Conservation (phyloP, 805 yeast species). For the Lipomyces sp. region DNA sequence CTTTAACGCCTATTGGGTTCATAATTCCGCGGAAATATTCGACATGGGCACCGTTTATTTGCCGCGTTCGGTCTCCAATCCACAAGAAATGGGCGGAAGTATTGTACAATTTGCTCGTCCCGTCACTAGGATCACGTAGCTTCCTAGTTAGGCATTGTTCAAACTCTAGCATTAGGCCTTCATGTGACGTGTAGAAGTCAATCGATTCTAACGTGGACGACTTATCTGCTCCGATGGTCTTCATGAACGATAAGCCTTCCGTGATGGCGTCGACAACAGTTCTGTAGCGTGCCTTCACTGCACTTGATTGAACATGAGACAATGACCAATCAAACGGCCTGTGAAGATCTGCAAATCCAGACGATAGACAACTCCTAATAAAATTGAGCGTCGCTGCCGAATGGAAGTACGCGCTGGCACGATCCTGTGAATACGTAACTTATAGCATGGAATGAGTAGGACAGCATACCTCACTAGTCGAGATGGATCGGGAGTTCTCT, state of each 20-base stretch:
- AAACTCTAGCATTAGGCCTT: conserved; percentile 50
- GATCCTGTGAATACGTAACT: neutral
- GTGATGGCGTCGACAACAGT: conserved; percentile 46
- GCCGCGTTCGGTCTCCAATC: conserved; percentile 54
- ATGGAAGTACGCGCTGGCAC: conserved; percentile 49
- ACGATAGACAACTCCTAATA: conserved; percentile 45
- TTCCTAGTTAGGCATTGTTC: conserved; percentile 50
- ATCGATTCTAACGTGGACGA: conserved; percentile 43
- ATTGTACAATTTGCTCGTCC: conserved; percentile 45
- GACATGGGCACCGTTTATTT: conserved; percentile 53
- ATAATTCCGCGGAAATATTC: conserved; percentile 52
- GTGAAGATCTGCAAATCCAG: conserved; percentile 51
- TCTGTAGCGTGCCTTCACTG: conserved; percentile 49
- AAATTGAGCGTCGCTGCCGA: conserved; percentile 53
- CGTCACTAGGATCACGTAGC: conserved; percentile 39
- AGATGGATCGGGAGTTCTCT: conserved; percentile 50
- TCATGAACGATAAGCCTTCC: conserved; percentile 48
- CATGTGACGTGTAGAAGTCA: conserved; percentile 51
- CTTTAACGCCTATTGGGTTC: conserved; percentile 53
- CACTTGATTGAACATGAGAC: conserved; percentile 48
- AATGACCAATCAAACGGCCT: conserved; percentile 51
- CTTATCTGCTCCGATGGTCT: conserved; percentile 49
- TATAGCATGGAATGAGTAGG: no score
- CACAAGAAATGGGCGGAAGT: conserved; percentile 52
- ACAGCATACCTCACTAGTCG: conserved; percentile 45